A percentile compares a stretch with the other conserved stretches of the same genome.
Evolutionary conservation across 257 asterid genomes (phyloP).

Genomic region (Thymus quinquecostatus): DNA sequence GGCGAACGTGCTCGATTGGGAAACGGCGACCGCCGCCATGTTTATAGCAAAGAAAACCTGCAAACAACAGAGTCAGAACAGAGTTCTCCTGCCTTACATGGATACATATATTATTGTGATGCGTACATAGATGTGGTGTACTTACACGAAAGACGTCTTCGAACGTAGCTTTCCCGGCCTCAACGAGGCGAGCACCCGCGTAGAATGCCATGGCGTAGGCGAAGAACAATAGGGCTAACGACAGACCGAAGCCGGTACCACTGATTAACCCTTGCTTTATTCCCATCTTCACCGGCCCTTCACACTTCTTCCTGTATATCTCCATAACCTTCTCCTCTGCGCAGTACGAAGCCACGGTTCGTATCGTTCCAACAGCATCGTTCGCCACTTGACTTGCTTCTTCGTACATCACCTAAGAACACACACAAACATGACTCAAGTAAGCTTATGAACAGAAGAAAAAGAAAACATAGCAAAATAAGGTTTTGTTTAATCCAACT

Average conservation of each 20-base stretch:
- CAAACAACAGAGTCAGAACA: background rate
- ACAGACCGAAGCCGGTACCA: conserved; percentile 58
- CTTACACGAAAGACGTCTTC: conserved; percentile 55
- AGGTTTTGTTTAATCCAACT: no score
- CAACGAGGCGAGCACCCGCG: conserved; percentile 65
- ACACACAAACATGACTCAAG: background rate
- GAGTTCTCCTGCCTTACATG: background rate
- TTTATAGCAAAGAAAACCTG: conserved; percentile 68
- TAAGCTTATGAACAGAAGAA: background rate
- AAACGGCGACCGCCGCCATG: conserved; percentile 55
- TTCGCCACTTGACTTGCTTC: conserved; percentile 75
- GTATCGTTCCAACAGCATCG: conserved; percentile 70
- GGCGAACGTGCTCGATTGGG: conserved; percentile 63
- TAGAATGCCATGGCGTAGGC: conserved; percentile 59
- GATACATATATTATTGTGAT: no score
- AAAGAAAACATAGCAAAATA: no score
- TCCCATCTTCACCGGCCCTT: conserved; percentile 51
- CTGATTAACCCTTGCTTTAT: conserved; percentile 53
- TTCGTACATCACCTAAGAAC: conserved; percentile 58
- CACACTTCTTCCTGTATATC: conserved; percentile 54
- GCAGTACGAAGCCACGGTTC: conserved; percentile 71
- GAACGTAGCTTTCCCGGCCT: conserved; percentile 47
- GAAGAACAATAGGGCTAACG: conserved; percentile 47
- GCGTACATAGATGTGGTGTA: background rate
- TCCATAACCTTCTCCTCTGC: conserved; percentile 67